Conservation (phyloP, 169 alveolate genomes). For the Cystoisospora suis region DNA sequence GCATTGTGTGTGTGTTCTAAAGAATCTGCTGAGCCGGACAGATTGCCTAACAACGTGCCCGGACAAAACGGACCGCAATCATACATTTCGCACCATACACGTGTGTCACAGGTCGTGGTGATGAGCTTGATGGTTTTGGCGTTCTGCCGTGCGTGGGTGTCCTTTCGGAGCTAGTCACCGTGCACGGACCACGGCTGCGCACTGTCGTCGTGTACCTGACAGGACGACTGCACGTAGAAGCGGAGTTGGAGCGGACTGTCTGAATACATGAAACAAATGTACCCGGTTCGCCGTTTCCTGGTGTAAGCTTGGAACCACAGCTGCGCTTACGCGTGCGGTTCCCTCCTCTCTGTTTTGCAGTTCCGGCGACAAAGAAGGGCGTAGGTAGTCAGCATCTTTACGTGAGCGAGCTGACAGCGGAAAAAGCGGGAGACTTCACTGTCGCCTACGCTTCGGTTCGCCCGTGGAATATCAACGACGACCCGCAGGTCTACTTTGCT, state of each 20-base stretch:
- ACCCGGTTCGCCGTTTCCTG: background rate
- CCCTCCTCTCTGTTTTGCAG: background rate
- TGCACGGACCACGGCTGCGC: too few species aligned
- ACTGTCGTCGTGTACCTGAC: background rate
- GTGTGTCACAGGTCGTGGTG: too few species aligned
- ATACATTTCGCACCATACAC: too few species aligned
- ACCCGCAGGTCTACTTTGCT: background rate
- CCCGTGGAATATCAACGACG: conserved; percentile 12
- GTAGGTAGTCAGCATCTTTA: background rate
- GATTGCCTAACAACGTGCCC: too few species aligned
- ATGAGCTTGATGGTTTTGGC: too few species aligned
- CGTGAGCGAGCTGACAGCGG: background rate
- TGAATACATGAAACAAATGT: background rate
- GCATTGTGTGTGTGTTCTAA: background rate
- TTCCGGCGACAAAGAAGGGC: background rate
- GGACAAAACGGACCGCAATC: too few species aligned
- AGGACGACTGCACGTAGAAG: background rate
- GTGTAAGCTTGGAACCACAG: background rate
- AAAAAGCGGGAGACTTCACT: background rate
- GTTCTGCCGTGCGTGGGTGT: too few species aligned
- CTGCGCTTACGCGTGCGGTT: background rate
- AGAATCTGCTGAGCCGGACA: too few species aligned
- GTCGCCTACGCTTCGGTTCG: conserved; percentile 4
- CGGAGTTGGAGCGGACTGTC: background rate
- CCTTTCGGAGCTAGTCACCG: too few species aligned